These are phyloP conservation scores for Eucalyptus camaldulensis DNA, from an alignment of 345 rosid genomes.

Conservation along the genomic window DNA sequence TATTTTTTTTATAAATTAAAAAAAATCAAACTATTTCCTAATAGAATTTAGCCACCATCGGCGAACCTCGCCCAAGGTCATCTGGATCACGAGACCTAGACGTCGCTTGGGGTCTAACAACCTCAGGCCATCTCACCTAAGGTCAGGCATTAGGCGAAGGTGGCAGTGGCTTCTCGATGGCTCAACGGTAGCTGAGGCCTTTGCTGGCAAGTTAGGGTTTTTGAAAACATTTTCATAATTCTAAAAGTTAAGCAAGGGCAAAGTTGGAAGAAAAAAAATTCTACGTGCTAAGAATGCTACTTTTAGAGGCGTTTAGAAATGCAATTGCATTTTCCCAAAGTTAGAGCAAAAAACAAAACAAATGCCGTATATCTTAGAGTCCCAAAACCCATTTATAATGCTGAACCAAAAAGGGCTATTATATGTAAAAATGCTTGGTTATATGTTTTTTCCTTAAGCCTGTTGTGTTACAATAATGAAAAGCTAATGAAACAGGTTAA, in stretches of 20 bases:
- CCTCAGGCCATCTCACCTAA: not conserved
- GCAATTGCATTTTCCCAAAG: not conserved
- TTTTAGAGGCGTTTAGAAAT: not conserved
- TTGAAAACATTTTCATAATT: not conserved
- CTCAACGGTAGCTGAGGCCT: not conserved
- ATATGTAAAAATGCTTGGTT: not conserved
- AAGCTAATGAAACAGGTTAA: conserved; percentile 21
- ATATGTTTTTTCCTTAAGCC: not conserved
- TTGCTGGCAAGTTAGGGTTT: not conserved
- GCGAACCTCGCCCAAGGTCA: rapidly evolving
- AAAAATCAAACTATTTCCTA: not conserved
- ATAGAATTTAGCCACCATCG: rapidly evolving
- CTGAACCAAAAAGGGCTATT: not conserved
- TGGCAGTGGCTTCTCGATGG: rapidly evolving
- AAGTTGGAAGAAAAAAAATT: not conserved
- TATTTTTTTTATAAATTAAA: too few species aligned
- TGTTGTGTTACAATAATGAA: not conserved
- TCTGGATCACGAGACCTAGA: not conserved
- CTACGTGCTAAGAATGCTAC: not conserved
- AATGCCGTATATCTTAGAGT: too few species aligned
- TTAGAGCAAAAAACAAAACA: too few species aligned
- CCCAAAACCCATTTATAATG: not conserved
- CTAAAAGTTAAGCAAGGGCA: not conserved
- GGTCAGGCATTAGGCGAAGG: not conserved
- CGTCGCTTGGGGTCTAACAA: not conserved